Evolutionary conservation across 202 grass and related monocot species (phyloP), one percentile per base, ranked within the genome.

Genomic region (Alloteropsis angusta): DNA sequence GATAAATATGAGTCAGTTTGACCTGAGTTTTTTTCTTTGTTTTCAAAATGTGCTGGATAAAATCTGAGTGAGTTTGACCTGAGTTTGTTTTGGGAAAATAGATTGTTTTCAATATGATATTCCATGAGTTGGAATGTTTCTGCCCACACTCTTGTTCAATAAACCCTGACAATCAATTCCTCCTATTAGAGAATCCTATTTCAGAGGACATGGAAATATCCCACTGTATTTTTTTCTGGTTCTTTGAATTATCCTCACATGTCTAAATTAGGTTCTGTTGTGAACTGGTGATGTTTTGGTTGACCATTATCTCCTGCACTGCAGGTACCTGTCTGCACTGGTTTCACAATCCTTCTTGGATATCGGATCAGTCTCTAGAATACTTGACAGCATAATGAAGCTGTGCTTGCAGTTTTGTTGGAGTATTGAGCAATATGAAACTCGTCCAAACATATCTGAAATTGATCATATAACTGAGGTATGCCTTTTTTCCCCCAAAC

Each of bases 331-430:
- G 71, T 88, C 89, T 58, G 92, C 92, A 53, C 83, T 98, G 86
- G 83, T 98, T 85, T 98, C 92, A 57, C 92, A 98, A 69, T 98
- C 95, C 10, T 98, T 98, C 82, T 81, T 98, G 58, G 95, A 98
- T 80, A 95, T 98, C 58, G 95, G 95, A 83, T 98, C 95, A 23
- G 88, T 98, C 6, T 98, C 91, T 74, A 92, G 95, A 85, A 95
- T 98, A 85, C 77, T 98, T 17, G 92, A 94, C 71, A 92, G 89
- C 80, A 95, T 95, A 75, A 98, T 98, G 95, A 95, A 98, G 87
- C 87, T 98, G 25, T 98, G 95, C 72, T 81, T 95, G 81, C 92
- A 95, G 62, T 98, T 98, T 66, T 98, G 95, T 75, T 95, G 95
- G 95, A 95, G 77, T 13, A 93, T 98, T 1, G 92, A 98, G 71